Evolutionary conservation across 495 filamentous ascomycete species (phyloP).

Genomic region (Neurospora tetrasperma): DNA sequence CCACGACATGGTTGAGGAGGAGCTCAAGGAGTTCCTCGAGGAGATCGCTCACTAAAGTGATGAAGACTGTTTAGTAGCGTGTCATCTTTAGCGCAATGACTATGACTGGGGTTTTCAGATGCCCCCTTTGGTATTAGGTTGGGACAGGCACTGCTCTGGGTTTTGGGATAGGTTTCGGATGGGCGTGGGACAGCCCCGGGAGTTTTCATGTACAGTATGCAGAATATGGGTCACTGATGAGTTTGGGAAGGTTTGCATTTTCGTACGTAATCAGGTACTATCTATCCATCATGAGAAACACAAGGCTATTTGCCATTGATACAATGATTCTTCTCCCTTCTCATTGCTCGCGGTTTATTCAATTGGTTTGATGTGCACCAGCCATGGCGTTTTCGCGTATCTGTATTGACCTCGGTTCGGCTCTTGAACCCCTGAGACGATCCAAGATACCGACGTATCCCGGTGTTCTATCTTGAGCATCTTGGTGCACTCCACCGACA

Average conservation of each 20-base stretch:
- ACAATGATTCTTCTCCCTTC: background rate
- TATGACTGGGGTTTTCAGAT: background rate
- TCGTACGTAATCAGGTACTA: slow-evolving; percentile 6
- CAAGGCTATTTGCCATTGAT: background rate
- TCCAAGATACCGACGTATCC: background rate
- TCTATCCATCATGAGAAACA: slow-evolving; percentile 8
- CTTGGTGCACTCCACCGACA: background rate
- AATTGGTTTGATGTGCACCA: background rate
- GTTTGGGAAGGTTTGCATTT: slow-evolving; percentile 17
- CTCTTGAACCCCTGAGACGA: background rate
- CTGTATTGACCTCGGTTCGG: background rate
- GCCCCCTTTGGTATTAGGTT: slow-evolving; percentile 6
- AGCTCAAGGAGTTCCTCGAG: slow-evolving; percentile 60
- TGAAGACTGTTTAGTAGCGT: background rate
- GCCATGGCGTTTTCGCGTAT: background rate
- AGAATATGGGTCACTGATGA: slow-evolving; percentile 13
- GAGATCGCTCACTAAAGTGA: slow-evolving; percentile 37
- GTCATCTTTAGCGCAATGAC: slow-evolving; percentile 8
- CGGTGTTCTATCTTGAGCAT: background rate
- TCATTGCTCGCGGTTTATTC: background rate
- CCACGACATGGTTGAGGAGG: slow-evolving; percentile 47
- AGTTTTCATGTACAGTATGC: slow-evolving; percentile 35
- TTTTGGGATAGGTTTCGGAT: slow-evolving; percentile 15
- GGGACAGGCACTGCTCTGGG: slow-evolving; percentile 11
- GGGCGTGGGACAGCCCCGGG: slow-evolving; percentile 14